phyloP scores from a whole-genome alignment of 352 stramenopile species.

The Pythium rhizo-oryzae region DNA sequence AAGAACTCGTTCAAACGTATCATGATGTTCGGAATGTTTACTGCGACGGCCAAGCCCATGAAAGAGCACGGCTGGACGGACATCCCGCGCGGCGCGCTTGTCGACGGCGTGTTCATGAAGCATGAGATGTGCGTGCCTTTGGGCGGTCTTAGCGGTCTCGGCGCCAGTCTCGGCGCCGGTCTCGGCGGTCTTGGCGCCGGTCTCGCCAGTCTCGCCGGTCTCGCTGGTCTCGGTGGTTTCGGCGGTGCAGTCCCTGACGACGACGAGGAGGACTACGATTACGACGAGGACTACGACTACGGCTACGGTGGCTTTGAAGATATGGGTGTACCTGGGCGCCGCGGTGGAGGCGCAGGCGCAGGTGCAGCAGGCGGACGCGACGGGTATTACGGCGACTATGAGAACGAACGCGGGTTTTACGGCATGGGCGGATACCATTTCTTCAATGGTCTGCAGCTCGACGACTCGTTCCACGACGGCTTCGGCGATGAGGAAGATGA shows the following conservation, averaged over 20 bases:
- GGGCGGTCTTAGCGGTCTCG: too few species aligned
- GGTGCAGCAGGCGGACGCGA: background rate
- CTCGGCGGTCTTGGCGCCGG: too few species aligned
- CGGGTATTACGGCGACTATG: slow-evolving; percentile 19
- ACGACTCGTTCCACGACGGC: slow-evolving; percentile 6
- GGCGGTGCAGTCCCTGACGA: too few species aligned
- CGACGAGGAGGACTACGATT: background rate
- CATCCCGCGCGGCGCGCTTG: slow-evolving; percentile 1
- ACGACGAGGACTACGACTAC: slow-evolving; percentile 17
- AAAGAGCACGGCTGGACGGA: slow-evolving; percentile 6
- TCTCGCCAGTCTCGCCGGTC: background rate
- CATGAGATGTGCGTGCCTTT: slow-evolving; percentile 7
- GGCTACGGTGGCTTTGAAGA: slow-evolving; percentile 14
- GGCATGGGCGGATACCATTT: slow-evolving; percentile 21
- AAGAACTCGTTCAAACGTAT: slow-evolving; percentile 11
- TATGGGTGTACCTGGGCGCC: background rate
- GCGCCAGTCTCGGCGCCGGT: too few species aligned
- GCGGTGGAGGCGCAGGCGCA: background rate
- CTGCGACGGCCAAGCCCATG: slow-evolving; percentile 10
- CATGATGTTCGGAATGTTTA: slow-evolving; percentile 7
- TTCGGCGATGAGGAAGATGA: background rate
- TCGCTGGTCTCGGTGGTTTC: background rate
- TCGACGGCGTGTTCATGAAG: slow-evolving; percentile 19
- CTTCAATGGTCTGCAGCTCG: slow-evolving; percentile 18
- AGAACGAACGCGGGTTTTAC: slow-evolving; percentile 18